Base-by-base conservation (phyloP, 352 stramenopile species). In the Hyaloperonospora arabidopsidis region DNA sequence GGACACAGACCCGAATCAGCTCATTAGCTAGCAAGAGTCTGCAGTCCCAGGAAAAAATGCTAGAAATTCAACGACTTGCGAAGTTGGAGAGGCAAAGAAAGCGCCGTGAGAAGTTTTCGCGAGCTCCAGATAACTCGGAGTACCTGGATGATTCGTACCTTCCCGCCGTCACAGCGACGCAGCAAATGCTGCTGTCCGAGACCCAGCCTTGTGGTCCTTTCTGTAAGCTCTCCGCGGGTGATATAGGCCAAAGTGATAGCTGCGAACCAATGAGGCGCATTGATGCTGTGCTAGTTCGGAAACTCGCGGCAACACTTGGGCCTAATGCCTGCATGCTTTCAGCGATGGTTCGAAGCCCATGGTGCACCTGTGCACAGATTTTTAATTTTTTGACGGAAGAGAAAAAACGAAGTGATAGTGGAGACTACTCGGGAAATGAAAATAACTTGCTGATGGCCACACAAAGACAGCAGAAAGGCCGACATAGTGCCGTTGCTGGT, bases 111-210 rank as follows among this genome's bases (percentile, higher is more conserved):
- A 70, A 66, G 46, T 67, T 86, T 25, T 65, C 72, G 12, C 67
- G 74, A 0, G 61, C 68, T 2, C 60, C 63, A 5, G 71, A 87
- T 32, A 71, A 83, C 14, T 84, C 74, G 1, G 79, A 89, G 58
- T 89, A 89, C 43, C 25, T 87, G 22, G 79, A 89, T 38, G 73
- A 84, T 45, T 85, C 76, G 11, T 86, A 85, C 29, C 39, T 73
- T 5, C 54, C 65, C 0, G 59, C 56, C 17, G 59, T 87, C 15
- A 70, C 61, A 10, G 19, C 43, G 21, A 49, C 35, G n/a, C 13
- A 72, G 4, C 52, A 64, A 39, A 62, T 39, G 2, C 29, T 74
- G 17, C 7, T 58, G 8, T 65, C 67, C 19, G 57, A 68, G 10
- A 55, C 41, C 10, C 32, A 57, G 15, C 39, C 61, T 3, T 88